These are phyloP conservation scores for Pyrenula aspistea DNA, from an alignment of 495 filamentous ascomycete species.

Conservation along the genomic window DNA sequence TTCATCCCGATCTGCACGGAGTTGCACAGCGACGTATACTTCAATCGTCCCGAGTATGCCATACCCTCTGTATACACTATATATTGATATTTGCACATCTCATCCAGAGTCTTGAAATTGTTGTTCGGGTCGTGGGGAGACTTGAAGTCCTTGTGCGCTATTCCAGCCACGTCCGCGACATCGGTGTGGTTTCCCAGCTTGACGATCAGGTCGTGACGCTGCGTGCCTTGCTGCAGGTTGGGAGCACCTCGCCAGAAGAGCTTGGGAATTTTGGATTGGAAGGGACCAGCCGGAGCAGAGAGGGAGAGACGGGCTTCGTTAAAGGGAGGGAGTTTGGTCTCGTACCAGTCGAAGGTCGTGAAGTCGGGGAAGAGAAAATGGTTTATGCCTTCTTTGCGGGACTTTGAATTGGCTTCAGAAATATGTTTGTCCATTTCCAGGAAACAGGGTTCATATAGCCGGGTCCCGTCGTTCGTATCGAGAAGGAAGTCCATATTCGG, in stretches of 20 bases:
- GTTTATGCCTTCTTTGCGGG: not conserved
- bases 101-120: conserved; percentile 9
- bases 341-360: not conserved
- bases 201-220: conserved; percentile 20
- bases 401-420: not conserved
- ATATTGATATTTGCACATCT: conserved; percentile 32
- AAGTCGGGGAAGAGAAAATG: not conserved
- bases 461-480: not conserved
- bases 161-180: conserved; percentile 25
- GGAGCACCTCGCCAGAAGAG: conserved; percentile 44
- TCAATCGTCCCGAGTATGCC: conserved; percentile 27
- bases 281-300: not conserved
- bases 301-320: not conserved
- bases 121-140: conserved; percentile 1
- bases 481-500: not conserved
- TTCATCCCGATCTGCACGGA: conserved; percentile 26
- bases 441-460: not conserved
- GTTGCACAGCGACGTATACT: conserved; percentile 35
- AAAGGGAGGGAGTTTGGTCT: not conserved
- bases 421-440: not conserved
- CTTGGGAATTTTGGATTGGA: conserved; percentile 8
- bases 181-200: conserved; percentile 10
- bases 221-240: conserved; percentile 11
- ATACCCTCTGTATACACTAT: conserved; percentile 31
- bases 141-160: conserved; percentile 6